A percentile compares a stretch with the other conserved stretches of the same genome.
Evolutionary conservation across 179 eudicot genomes (phyloP).

Genomic region (Spergularia azorica): DNA sequence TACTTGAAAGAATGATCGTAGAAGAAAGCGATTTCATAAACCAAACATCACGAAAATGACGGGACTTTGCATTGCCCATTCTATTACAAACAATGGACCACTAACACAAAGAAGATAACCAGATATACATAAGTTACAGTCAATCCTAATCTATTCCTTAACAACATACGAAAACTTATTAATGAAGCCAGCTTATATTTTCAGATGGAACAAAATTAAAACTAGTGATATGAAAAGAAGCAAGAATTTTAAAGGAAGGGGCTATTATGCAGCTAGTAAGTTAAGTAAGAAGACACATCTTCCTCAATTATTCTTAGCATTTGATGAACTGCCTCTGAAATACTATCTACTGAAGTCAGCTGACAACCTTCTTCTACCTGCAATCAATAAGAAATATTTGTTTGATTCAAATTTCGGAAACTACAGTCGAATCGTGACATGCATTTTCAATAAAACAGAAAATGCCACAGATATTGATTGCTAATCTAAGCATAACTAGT

Average conservation of each 20-base stretch:
- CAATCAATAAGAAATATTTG: slow-evolving; percentile 37
- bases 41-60: no score
- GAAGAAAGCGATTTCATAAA: no score
- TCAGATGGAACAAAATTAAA: background rate
- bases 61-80: background rate
- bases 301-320: slow-evolving; percentile 80
- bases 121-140: background rate
- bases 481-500: background rate
- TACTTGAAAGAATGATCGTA: no score
- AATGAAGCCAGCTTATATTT: background rate
- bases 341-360: slow-evolving; percentile 74
- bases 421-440: slow-evolving; percentile 2
- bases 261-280: background rate
- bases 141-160: slow-evolving; percentile 3
- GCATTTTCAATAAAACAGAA: background rate
- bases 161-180: background rate
- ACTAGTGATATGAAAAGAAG: no score
- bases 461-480: no score
- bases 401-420: slow-evolving; percentile 16
- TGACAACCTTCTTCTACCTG: slow-evolving; percentile 97
- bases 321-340: slow-evolving; percentile 82
- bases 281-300: slow-evolving; percentile 39
- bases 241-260: no score
- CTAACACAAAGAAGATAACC: background rate
- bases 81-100: background rate